A percentile compares a stretch with the other conserved stretches of the same genome.
phyloP scores from a whole-genome alignment of 1,284 basidiomycete species.

The Tilletia walkeri region DNA sequence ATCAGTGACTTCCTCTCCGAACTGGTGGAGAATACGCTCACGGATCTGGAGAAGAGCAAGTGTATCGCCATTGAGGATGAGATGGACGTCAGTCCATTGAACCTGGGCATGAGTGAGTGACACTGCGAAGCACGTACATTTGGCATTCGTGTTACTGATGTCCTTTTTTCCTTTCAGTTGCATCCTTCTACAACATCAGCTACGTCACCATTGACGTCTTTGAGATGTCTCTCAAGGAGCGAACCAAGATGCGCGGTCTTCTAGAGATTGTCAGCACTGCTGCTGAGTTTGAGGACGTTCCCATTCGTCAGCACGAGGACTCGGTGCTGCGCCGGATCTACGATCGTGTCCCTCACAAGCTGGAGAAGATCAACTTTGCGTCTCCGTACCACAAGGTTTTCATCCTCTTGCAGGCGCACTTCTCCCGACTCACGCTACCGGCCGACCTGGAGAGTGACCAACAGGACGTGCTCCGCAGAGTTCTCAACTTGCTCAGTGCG shows the following conservation, averaged over 20 bases:
- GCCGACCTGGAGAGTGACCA: constrained; percentile 92
- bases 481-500: constrained; percentile 67
- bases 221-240: constrained; percentile 88
- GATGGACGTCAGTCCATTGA: constrained; percentile 59
- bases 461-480: constrained; percentile 77
- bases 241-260: constrained; percentile 94
- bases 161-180: constrained; percentile 63
- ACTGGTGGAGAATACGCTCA: constrained; percentile 87
- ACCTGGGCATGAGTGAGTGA: constrained; percentile 42
- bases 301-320: constrained; percentile 71
- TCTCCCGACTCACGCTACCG: constrained; percentile 84
- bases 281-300: constrained; percentile 90
- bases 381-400: constrained; percentile 98
- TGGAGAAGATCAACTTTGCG: constrained; percentile 77
- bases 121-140: background rate
- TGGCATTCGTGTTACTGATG: constrained; percentile 11
- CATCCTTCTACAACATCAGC: constrained; percentile 66
- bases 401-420: constrained; percentile 93
- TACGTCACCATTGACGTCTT: constrained; percentile 97
- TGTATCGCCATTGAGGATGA: constrained; percentile 81
- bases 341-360: constrained; percentile 94
- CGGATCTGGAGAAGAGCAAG: constrained; percentile 86
- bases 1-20: constrained; percentile 68
- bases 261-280: constrained; percentile 94
- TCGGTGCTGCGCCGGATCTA: constrained; percentile 69